Evolutionary conservation across 108 stramenopile species (phyloP).

Genomic region (Cyclotella atomus): DNA sequence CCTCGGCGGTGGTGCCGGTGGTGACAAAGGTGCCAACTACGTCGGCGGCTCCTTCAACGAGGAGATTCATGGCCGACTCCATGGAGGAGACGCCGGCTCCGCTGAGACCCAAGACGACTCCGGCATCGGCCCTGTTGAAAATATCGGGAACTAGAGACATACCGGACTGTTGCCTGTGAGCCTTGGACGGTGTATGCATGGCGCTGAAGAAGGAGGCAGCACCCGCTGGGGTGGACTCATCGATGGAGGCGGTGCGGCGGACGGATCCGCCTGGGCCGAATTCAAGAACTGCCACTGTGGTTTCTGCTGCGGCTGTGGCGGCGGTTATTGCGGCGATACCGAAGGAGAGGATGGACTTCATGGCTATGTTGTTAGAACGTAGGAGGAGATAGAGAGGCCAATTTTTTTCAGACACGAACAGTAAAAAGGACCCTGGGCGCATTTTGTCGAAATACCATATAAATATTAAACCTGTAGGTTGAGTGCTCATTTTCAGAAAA

Average conservation of each 20-base stretch:
- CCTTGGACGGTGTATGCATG: slow-evolving; percentile 51
- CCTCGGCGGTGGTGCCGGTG: slow-evolving; percentile 36
- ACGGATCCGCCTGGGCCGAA: slow-evolving; percentile 75
- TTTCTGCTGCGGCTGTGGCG: slow-evolving; percentile 43
- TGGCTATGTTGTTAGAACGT: slow-evolving; percentile 4
- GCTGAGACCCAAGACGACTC: slow-evolving; percentile 70
- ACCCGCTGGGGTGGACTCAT: slow-evolving; percentile 60
- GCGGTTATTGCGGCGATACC: slow-evolving; percentile 28
- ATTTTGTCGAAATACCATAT: too few relatives aligned
- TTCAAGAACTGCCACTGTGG: slow-evolving; percentile 79
- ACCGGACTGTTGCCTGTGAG: slow-evolving; percentile 58
- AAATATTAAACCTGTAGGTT: too few relatives aligned
- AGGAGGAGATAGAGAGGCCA: too few relatives aligned
- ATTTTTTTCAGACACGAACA: too few relatives aligned
- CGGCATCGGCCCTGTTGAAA: slow-evolving; percentile 67
- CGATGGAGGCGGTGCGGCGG: slow-evolving; percentile 53
- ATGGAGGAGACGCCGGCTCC: slow-evolving; percentile 62
- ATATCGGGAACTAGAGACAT: slow-evolving; percentile 89
- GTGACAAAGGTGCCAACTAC: slow-evolving; percentile 74
- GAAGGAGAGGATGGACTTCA: slow-evolving; percentile 54
- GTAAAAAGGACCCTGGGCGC: too few relatives aligned
- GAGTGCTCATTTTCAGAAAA: too few relatives aligned
- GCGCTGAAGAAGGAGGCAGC: slow-evolving; percentile 75
- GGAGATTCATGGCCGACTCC: slow-evolving; percentile 57
- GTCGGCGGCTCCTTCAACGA: slow-evolving; percentile 24